phyloP scores from a whole-genome alignment of 371 early-diverging fungal species.

The Actinomortierella wolfii region DNA sequence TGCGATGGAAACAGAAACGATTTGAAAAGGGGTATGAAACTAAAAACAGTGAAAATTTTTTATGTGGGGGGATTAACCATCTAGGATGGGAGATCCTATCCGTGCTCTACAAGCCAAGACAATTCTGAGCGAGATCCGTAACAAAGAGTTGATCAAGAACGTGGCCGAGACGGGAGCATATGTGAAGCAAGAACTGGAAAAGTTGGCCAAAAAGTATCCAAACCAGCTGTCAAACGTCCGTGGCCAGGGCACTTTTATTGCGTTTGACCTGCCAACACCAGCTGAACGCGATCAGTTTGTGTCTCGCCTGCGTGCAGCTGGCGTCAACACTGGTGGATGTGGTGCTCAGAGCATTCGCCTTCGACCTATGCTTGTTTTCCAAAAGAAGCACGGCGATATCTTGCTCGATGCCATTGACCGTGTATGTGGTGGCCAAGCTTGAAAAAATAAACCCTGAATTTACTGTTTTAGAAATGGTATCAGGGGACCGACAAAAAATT shows the following conservation, averaged over 20 bases:
- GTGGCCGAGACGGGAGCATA: slow-evolving; percentile 62
- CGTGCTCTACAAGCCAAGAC: slow-evolving; percentile 71
- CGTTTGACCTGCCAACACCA: slow-evolving; percentile 66
- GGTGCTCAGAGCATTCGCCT: slow-evolving; percentile 68
- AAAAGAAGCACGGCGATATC: slow-evolving; percentile 72
- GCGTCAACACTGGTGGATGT: slow-evolving; percentile 77
- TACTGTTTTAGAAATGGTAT: no score
- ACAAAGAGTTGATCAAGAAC: slow-evolving; percentile 58
- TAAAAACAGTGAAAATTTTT: no score
- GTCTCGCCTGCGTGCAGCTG: slow-evolving; percentile 59
- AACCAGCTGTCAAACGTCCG: slow-evolving; percentile 55
- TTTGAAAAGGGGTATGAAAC: no score
- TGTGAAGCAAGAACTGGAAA: slow-evolving; percentile 51
- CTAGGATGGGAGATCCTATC: slow-evolving; percentile 71
- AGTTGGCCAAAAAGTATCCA: slow-evolving; percentile 52
- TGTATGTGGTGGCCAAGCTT: slow-evolving; percentile 5
- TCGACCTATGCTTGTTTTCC: slow-evolving; percentile 76
- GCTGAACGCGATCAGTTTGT: slow-evolving; percentile 59
- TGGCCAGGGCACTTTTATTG: slow-evolving; percentile 72
- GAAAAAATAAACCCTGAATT: no score
- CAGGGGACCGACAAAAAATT: no score
- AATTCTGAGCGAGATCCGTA: slow-evolving; percentile 63
- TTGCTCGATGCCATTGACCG: slow-evolving; percentile 65
- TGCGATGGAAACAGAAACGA: no score
- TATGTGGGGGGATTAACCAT: no score